Conservation (phyloP, 116 monocot genomes). For the Cymodocea nodosa region DNA sequence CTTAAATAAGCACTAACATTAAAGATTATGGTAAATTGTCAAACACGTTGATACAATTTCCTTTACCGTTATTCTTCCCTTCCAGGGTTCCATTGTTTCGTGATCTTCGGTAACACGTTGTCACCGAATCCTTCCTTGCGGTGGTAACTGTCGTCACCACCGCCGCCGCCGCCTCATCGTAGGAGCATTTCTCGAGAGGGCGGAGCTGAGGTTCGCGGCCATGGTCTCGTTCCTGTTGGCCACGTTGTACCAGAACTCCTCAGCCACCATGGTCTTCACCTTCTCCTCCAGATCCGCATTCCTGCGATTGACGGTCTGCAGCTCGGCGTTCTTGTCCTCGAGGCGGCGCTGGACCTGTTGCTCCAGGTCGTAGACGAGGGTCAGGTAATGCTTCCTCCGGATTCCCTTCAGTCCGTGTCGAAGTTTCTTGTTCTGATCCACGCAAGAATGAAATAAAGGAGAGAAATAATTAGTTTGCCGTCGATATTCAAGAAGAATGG, state of each 20-base stretch:
- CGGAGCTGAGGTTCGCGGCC: slow-evolving; percentile 27
- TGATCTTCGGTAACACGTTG: too few species aligned
- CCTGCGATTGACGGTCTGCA: slow-evolving; percentile 16
- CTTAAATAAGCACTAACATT: too few species aligned
- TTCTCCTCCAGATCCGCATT: slow-evolving; percentile 54
- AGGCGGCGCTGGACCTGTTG: slow-evolving; percentile 14
- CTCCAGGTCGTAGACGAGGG: slow-evolving; percentile 4
- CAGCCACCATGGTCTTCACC: slow-evolving; percentile 24
- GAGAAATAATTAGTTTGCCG: neutral
- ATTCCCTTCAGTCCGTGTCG: slow-evolving; percentile 22
- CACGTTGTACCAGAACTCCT: slow-evolving; percentile 58
- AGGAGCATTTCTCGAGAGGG: slow-evolving; percentile 25
- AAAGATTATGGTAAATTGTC: too few species aligned
- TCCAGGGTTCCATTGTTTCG: too few species aligned
- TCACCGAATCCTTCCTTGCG: slow-evolving; percentile 15
- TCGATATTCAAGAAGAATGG: too few species aligned
- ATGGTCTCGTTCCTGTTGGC: slow-evolving; percentile 53
- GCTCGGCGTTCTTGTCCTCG: slow-evolving; percentile 35
- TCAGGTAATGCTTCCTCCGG: slow-evolving; percentile 22
- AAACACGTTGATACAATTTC: too few species aligned
- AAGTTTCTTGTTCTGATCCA: slow-evolving; percentile 10
- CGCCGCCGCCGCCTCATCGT: too few species aligned
- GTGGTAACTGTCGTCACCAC: neutral
- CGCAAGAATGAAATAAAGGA: neutral
- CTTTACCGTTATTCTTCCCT: too few species aligned